These are phyloP conservation scores for Fragaria ananassa DNA, from an alignment of 306 rosid species.

Conservation along the genomic window DNA sequence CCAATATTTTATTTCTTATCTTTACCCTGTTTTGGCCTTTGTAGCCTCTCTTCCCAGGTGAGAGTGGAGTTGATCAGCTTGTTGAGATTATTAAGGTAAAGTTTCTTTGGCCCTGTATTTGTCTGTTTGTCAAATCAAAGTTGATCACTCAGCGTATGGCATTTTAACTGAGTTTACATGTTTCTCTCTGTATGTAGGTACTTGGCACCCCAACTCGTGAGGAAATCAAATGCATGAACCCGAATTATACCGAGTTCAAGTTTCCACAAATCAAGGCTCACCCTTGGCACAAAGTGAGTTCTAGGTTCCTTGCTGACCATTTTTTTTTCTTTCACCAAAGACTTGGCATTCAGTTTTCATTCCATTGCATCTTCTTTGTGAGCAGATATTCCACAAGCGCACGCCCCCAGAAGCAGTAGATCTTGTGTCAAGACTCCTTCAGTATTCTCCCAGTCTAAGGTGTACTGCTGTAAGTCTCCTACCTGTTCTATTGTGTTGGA, in stretches of 20 bases:
- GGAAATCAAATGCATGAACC: slow-evolving; percentile 78
- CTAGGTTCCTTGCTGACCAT: slow-evolving; percentile 5
- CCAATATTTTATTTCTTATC: neutral
- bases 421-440: slow-evolving; percentile 70
- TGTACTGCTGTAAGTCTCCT: slow-evolving; percentile 53
- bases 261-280: slow-evolving; percentile 61
- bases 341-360: slow-evolving; percentile 6
- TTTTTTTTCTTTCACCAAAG: neutral
- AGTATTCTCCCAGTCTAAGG: slow-evolving; percentile 63
- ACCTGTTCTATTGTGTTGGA: neutral
- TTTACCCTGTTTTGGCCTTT: slow-evolving; percentile 20
- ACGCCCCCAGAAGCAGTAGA: slow-evolving; percentile 66
- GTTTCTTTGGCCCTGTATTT: neutral
- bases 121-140: neutral
- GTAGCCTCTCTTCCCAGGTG: slow-evolving; percentile 73
- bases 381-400: slow-evolving; percentile 67
- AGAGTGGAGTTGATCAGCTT: slow-evolving; percentile 73
- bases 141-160: neutral
- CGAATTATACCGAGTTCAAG: slow-evolving; percentile 63
- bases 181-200: slow-evolving; percentile 32
- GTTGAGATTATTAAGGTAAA: slow-evolving; percentile 71
- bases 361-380: neutral
- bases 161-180: neutral
- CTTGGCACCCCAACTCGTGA: slow-evolving; percentile 72
- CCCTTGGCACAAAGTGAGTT: slow-evolving; percentile 58